Evolutionary conservation across 495 filamentous ascomycete species (phyloP).

Genomic region (Penicillium desertorum): DNA sequence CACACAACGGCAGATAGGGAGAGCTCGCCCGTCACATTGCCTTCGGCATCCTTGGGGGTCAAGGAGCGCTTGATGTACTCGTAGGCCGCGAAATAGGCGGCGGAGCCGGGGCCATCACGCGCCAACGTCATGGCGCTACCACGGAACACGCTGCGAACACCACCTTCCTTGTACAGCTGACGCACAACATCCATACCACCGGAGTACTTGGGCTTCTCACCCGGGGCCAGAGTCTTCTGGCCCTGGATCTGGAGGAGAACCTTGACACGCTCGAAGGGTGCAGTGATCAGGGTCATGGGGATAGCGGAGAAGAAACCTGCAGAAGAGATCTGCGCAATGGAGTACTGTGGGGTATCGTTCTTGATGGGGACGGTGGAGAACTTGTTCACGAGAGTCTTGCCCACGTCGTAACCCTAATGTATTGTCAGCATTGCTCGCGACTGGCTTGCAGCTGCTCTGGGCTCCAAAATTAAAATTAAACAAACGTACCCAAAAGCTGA

Average conservation of each 20-base stretch:
- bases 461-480: background rate
- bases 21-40: constrained; percentile 66
- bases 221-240: constrained; percentile 78
- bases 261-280: constrained; percentile 97
- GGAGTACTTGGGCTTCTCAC: constrained; percentile 89
- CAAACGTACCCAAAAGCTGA: constrained; percentile 78
- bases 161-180: constrained; percentile 90
- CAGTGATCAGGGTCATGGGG: constrained; percentile 96
- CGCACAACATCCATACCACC: constrained; percentile 91
- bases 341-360: constrained; percentile 62
- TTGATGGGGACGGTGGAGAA: constrained; percentile 62
- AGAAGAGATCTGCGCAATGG: constrained; percentile 82
- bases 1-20: constrained; percentile 78
- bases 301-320: constrained; percentile 98
- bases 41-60: constrained; percentile 80
- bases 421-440: constrained; percentile 22
- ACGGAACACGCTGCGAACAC: constrained; percentile 85
- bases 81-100: constrained; percentile 96
- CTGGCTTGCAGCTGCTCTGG: background rate
- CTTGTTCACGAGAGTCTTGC: constrained; percentile 77
- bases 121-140: constrained; percentile 89
- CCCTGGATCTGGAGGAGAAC: constrained; percentile 97
- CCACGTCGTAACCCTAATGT: constrained; percentile 81
- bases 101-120: constrained; percentile 86
- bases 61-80: constrained; percentile 87